Percentiles rank a stretch among this genome's conserved stretches.
phyloP scores from a whole-genome alignment of 352 stramenopile genomes.

The Nothophytophthora sp. region DNA sequence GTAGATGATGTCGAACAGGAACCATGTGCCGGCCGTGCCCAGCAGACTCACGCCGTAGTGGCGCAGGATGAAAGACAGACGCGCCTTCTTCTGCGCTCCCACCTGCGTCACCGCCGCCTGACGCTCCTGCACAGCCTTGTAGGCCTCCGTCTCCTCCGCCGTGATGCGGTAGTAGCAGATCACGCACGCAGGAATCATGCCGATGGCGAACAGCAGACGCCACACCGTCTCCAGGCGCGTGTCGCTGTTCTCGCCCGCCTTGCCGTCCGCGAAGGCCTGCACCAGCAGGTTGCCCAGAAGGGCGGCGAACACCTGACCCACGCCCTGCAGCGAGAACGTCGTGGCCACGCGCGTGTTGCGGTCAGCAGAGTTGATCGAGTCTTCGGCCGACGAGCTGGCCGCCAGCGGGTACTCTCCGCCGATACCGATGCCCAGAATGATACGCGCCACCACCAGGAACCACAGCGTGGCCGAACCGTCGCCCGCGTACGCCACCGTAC shows the following conservation, averaged over 20 bases:
- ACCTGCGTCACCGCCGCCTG: neutral
- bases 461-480: slow-evolving; percentile 28
- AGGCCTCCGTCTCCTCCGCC: slow-evolving; percentile 47
- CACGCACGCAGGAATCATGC: slow-evolving; percentile 35
- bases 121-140: slow-evolving; percentile 27
- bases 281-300: slow-evolving; percentile 36
- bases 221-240: slow-evolving; percentile 47
- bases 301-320: slow-evolving; percentile 30
- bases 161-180: slow-evolving; percentile 51
- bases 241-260: slow-evolving; percentile 25
- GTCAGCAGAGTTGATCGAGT: slow-evolving; percentile 21
- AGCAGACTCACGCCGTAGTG: slow-evolving; percentile 37
- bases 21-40: slow-evolving; percentile 54
- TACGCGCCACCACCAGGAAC: slow-evolving; percentile 41
- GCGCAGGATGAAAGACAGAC: slow-evolving; percentile 37
- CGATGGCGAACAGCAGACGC: slow-evolving; percentile 50
- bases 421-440: slow-evolving; percentile 42
- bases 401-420: slow-evolving; percentile 41
- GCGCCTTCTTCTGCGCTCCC: neutral
- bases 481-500: slow-evolving; percentile 31
- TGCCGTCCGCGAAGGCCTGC: slow-evolving; percentile 21
- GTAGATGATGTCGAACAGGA: slow-evolving; percentile 72
- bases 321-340: slow-evolving; percentile 42
- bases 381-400: slow-evolving; percentile 32
- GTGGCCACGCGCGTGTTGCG: slow-evolving; percentile 31